phyloP scores from a whole-genome alignment of 768 basidiomycete genomes.

The Collybia sordida region DNA sequence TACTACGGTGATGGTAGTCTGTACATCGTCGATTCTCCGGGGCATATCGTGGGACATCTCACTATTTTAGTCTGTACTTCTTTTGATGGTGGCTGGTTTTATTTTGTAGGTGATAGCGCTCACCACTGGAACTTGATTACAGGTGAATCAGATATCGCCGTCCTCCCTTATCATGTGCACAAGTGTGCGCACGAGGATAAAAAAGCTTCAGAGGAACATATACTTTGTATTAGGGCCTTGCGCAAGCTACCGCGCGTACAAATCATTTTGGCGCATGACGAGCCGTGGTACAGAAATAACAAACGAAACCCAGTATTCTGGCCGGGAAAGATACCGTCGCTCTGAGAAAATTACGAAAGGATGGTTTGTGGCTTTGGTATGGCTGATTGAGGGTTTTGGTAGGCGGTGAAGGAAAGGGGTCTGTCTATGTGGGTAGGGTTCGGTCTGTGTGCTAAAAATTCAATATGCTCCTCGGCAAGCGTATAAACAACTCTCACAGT shows the following conservation, averaged over 20 bases:
- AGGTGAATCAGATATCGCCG: constrained; percentile 39
- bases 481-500: too few species aligned
- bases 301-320: constrained; percentile 41
- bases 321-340: constrained; percentile 32
- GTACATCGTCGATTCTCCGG: constrained; percentile 57
- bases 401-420: not conserved
- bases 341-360: not conserved
- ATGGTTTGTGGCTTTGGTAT: not conserved
- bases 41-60: constrained; percentile 56
- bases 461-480: too few species aligned
- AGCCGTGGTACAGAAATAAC: constrained; percentile 48
- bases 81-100: constrained; percentile 52
- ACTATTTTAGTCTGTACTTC: constrained; percentile 56
- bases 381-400: not conserved
- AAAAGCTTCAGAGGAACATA: constrained; percentile 39
- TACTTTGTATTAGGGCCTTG: constrained; percentile 32
- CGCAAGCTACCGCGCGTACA: constrained; percentile 34
- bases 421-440: not conserved
- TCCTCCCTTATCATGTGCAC: constrained; percentile 19
- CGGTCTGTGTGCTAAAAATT: not conserved
- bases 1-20: constrained; percentile 58
- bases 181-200: constrained; percentile 44
- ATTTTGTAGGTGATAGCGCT: constrained; percentile 54
- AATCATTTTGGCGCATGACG: constrained; percentile 55
- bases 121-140: constrained; percentile 54